Percentiles rank a stretch among this genome's conserved stretches.
Evolutionary conservation across 345 rosid species (phyloP).

Genomic region (Salix caprea): DNA sequence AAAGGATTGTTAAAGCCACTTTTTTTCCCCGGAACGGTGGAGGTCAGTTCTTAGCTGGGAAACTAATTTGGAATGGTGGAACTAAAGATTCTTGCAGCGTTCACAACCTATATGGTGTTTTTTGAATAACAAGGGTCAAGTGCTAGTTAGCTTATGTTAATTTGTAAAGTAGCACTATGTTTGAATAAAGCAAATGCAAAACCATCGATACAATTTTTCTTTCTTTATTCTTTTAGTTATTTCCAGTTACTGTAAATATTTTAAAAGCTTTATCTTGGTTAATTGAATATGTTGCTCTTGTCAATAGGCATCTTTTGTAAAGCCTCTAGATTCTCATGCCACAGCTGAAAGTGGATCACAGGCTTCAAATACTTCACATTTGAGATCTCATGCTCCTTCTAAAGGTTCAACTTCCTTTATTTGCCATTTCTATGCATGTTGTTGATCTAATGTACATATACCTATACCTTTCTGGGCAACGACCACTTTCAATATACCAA

Average conservation of each 20-base stretch:
- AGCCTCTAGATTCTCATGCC: slow-evolving; percentile 49
- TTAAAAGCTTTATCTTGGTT: background rate
- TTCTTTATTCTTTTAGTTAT: background rate
- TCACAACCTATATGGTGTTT: background rate
- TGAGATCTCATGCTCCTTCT: slow-evolving; percentile 51
- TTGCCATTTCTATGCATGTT: background rate
- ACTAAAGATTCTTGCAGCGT: background rate
- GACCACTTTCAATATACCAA: background rate
- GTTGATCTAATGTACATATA: background rate
- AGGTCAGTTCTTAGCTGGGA: background rate
- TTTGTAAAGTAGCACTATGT: background rate
- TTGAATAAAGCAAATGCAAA: background rate
- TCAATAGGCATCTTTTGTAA: slow-evolving; percentile 54
- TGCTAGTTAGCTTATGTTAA: background rate
- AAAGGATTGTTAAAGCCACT: background rate
- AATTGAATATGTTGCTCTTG: slow-evolving; percentile 12
- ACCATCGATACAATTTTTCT: background rate
- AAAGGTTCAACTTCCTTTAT: slow-evolving; percentile 46
- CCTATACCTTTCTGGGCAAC: background rate
- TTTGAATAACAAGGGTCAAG: background rate
- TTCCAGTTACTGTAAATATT: background rate
- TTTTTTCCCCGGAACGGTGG: background rate
- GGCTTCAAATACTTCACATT: slow-evolving; percentile 42
- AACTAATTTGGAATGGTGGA: background rate
- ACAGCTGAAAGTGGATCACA: slow-evolving; percentile 47